Conservation (phyloP, 2,329 filamentous ascomycete genomes). For the Neocatenulostroma microsporum region DNA sequence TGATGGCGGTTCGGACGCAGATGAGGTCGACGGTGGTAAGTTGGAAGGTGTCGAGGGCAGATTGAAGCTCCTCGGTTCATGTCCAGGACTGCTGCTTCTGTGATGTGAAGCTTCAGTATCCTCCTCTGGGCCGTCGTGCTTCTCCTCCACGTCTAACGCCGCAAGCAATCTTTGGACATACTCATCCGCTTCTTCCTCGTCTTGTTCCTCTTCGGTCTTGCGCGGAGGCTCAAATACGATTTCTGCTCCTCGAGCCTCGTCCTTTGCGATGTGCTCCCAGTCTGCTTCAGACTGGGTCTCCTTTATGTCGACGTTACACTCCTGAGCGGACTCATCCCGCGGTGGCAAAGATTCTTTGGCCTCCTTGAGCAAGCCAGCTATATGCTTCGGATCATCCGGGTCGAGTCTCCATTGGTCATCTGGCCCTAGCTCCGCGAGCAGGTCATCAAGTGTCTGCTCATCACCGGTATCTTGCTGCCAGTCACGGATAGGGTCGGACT, state of each 20-base stretch:
- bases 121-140: constrained; percentile 26
- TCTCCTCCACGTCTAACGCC: constrained; percentile 38
- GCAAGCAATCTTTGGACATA: constrained; percentile 41
- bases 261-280: too few species aligned
- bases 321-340: constrained; percentile 8
- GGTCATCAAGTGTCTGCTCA: constrained; percentile 41
- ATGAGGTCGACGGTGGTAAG: constrained; percentile 12
- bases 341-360: constrained; percentile 33
- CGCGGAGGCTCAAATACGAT: too few species aligned
- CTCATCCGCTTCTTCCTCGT: constrained; percentile 38
- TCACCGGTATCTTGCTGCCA: constrained; percentile 33
- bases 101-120: constrained; percentile 6
- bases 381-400: constrained; percentile 34
- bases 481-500: constrained; percentile 19
- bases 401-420: constrained; percentile 35
- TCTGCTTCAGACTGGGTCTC: too few species aligned
- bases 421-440: constrained; percentile 36
- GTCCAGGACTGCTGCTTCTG: too few species aligned
- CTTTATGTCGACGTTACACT: too few species aligned
- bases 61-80: too few species aligned
- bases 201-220: constrained; percentile 22
- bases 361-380: constrained; percentile 35
- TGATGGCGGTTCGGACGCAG: constrained; percentile 16
- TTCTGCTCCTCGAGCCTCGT: too few species aligned
- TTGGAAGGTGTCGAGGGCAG: constrained; percentile 28